Evolutionary conservation across 768 basidiomycete species (phyloP), one percentile per base, ranked within the genome.

Genomic region (Tephrocybe sp.): DNA sequence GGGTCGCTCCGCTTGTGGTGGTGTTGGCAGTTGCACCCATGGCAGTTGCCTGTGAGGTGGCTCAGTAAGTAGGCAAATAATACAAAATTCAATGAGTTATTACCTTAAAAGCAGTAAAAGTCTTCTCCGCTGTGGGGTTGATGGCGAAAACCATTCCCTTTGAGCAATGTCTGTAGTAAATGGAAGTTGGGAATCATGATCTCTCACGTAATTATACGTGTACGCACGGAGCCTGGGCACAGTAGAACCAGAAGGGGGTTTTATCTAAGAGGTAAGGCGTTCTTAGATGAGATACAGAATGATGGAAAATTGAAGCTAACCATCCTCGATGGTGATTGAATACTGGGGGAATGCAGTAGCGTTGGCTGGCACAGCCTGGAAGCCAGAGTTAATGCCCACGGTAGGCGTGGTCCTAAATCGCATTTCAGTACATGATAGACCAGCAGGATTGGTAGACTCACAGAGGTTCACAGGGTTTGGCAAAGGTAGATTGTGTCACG

Each of bases 161-260:
- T 23, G 61, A 48, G 62, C 80, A 82, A 62, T 79, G 78, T 40
- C 75, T 77, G 53, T 32, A 53, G 38, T 21, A 37, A 32, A 32
- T 36, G 17, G 18, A 39, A 39, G n/a, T n/a, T n/a, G n/a, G n/a
- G n/a, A n/a, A n/a, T n/a, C n/a, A n/a, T n/a, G n/a, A n/a, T n/a
- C n/a, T n/a, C n/a, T n/a, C n/a, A n/a, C n/a, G n/a, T n/a, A n/a
- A 17, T 20, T 20, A 39, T 20, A 9, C 38, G 18, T 4, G 18
- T 9, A 56, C 62, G 51, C 59, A 70, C 67, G 61, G 61, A 12
- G 60, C 63, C 49, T 76, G 77, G 20, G 63, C 66, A 57, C 79
- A 83, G 68, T 70, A 78, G 71, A 79, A 80, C 80, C 80, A 83
- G 41, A 80, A 65, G n/a, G 80, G 78, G 7, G 68, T 65, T 21